Evolutionary conservation across 2,329 filamentous ascomycete genomes (phyloP).

Genomic region (Tothia fuscella): DNA sequence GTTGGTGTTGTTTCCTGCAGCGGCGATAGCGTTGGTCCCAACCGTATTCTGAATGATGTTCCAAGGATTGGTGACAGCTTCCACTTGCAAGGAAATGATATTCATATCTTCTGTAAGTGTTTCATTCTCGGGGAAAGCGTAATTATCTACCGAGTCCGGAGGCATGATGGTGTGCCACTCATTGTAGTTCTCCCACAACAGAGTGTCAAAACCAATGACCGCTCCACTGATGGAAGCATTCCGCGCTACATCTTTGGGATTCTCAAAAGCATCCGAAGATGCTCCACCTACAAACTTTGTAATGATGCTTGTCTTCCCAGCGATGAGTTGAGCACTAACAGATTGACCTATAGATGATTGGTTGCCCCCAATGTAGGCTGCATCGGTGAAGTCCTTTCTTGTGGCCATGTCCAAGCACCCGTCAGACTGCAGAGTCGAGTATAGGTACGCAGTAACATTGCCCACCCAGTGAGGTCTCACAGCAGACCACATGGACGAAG

Average conservation of each 20-base stretch:
- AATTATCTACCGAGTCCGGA: slow-evolving; percentile 50
- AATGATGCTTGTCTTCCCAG: slow-evolving; percentile 42
- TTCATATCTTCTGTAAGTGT: slow-evolving; percentile 44
- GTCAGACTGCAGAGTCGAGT: slow-evolving; percentile 40
- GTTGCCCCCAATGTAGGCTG: slow-evolving; percentile 42
- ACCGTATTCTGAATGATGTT: slow-evolving; percentile 45
- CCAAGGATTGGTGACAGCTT: slow-evolving; percentile 42
- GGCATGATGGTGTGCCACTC: slow-evolving; percentile 54
- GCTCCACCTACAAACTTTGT: slow-evolving; percentile 59
- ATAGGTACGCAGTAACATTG: slow-evolving; percentile 51
- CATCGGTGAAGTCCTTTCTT: slow-evolving; percentile 31
- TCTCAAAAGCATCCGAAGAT: slow-evolving; percentile 53
- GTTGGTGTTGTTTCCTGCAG: slow-evolving; percentile 34
- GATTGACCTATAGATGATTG: slow-evolving; percentile 54
- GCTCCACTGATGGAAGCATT: slow-evolving; percentile 41
- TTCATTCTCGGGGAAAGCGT: slow-evolving; percentile 43
- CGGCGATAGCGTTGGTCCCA: slow-evolving; percentile 40
- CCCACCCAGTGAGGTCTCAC: slow-evolving; percentile 50
- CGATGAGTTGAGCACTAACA: slow-evolving; percentile 40
- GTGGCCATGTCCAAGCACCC: slow-evolving; percentile 30
- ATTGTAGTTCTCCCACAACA: slow-evolving; percentile 43
- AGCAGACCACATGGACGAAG: slow-evolving; percentile 47
- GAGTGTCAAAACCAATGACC: slow-evolving; percentile 41
- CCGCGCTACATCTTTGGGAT: slow-evolving; percentile 44
- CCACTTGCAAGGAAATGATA: slow-evolving; percentile 45